Conservation (phyloP, 129 eudicot genomes). For the Tagetes erecta region DNA sequence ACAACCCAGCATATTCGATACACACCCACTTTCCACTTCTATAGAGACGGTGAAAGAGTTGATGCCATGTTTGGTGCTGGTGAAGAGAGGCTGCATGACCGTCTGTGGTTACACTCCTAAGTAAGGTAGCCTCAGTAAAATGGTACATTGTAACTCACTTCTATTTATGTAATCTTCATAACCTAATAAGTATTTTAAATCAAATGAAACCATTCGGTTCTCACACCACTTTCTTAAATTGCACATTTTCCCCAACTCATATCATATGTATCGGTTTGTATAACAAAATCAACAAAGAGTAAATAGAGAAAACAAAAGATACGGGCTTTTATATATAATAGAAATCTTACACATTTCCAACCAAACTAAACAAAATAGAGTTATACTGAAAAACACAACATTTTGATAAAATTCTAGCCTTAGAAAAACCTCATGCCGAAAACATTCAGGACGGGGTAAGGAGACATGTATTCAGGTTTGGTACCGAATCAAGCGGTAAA, state of each 20-base stretch:
- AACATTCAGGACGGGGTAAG: too few species aligned
- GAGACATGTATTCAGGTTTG: too few species aligned
- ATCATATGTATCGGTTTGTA: too few species aligned
- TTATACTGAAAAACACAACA: slow-evolving; percentile 27
- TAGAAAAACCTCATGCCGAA: too few species aligned
- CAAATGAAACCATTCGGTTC: background rate
- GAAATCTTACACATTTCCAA: slow-evolving; percentile 12
- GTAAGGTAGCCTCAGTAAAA: background rate
- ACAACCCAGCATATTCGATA: slow-evolving; percentile 82
- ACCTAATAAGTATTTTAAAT: background rate
- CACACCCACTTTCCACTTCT: slow-evolving; percentile 92
- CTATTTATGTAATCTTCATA: background rate
- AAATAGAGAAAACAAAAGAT: slow-evolving; percentile 2
- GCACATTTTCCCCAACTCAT: background rate
- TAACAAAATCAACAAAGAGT: too few species aligned
- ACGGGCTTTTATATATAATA: slow-evolving; percentile 1
- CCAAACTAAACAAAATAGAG: slow-evolving; percentile 12
- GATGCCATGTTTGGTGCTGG: slow-evolving; percentile 96
- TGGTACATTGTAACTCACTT: background rate
- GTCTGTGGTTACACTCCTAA: slow-evolving; percentile 86
- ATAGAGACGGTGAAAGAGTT: slow-evolving; percentile 88
- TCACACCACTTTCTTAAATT: background rate
- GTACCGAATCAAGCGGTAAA: slow-evolving; percentile 16
- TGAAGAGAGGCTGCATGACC: slow-evolving; percentile 84
- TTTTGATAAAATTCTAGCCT: background rate